Base-by-base conservation (phyloP, 148 eudicot genomes). In the Vaccinium myrtillus region DNA sequence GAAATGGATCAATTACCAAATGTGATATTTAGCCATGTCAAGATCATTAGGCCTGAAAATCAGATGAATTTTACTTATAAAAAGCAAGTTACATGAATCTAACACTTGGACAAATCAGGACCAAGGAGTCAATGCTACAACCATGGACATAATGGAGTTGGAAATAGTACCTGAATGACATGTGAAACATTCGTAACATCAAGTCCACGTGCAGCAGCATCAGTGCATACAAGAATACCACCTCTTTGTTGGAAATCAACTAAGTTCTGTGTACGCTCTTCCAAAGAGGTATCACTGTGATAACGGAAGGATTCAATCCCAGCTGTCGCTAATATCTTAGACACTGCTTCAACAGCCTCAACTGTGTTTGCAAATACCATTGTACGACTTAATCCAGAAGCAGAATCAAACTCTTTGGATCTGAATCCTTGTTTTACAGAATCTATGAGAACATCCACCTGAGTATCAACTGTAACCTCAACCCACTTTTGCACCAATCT, bases 301-400 rank as follows among this genome's bases (percentile, higher is more conserved):
- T 94, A 96, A 77, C 91, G 91, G 84, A 89, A 92, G 86, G 97
- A 94, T 80, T 89, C 89, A 75, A 91, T 86, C 65, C 92, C 97
- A 85, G 97, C 91, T 83, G 93, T 90, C 56, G 54, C 79, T 78
- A 96, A 84, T 78, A 94, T 85, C 83, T 88, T 88, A 46, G 95
- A 91, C 81, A 94, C 92, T 30, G 98, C 96, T 87, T 94, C 98
- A 58, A 93, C 99, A 74, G 98, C 98, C 69, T 96, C 97, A 78
- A 96, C 99, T 32, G 99, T 96, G 89, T 94, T 96, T 69, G 95
- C 98, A 93, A 96, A 96, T 75, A 96, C 94, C 97, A 96, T 92
- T 70, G 97, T 96, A 83, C 97, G 90, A 74, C 84, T 81, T 83
- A 91, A 27, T 54, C 82, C 86, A 84, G 82, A 27, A 78, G 25